Conservation (phyloP, 2,329 filamentous ascomycete genomes). For the Clarireedia hainanense region DNA sequence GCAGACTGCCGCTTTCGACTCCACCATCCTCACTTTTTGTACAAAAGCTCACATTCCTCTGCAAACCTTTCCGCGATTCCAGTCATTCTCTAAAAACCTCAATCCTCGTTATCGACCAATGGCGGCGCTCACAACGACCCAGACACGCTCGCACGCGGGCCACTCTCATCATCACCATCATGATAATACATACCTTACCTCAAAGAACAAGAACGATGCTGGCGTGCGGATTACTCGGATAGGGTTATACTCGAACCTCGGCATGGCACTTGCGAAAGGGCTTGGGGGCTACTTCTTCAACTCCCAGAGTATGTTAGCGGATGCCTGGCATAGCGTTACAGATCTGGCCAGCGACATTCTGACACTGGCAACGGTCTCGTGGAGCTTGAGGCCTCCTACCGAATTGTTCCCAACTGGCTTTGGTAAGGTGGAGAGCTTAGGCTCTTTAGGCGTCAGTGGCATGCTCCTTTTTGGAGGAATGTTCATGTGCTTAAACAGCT, state of each 20-base stretch:
- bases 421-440: conserved; percentile 95
- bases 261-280: conserved; percentile 91
- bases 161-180: conserved; percentile 69
- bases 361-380: conserved; percentile 89
- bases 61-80: conserved; percentile 20
- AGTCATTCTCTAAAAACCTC: conserved; percentile 19
- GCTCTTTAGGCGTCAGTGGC: conserved; percentile 85
- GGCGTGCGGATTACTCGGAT: conserved; percentile 90
- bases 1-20: conserved; percentile 24
- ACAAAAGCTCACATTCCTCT: conserved; percentile 14
- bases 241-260: conserved; percentile 79
- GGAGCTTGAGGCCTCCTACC: conserved; percentile 79
- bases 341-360: conserved; percentile 93
- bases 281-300: conserved; percentile 90
- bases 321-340: conserved; percentile 91
- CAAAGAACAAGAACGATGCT: conserved; percentile 80
- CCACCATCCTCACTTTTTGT: conserved; percentile 14
- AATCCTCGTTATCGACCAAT: conserved; percentile 22
- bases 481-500: conserved; percentile 81
- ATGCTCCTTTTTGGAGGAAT: conserved; percentile 83
- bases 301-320: conserved; percentile 85
- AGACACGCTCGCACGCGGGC: conserved; percentile 37
- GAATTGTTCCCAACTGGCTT: conserved; percentile 83
- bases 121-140: conserved; percentile 26
- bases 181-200: conserved; percentile 77